These are phyloP conservation scores for Gremmenia infestans DNA, from an alignment of 2,329 filamentous ascomycete genomes.

Conservation along the genomic window DNA sequence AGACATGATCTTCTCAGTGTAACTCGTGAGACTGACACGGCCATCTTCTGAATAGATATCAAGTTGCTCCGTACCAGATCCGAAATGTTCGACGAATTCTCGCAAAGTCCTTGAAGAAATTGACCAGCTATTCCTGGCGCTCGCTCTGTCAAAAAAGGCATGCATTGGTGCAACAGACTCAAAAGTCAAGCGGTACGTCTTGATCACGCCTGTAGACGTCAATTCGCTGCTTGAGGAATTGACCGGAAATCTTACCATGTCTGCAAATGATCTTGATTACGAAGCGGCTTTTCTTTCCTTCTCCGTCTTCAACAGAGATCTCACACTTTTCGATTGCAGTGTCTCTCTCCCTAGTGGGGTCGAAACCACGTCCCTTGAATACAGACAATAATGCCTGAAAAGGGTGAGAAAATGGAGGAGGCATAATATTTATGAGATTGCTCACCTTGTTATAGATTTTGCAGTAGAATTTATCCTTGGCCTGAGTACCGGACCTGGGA, in stretches of 20 bases:
- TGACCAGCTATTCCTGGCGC: slow-evolving; percentile 65
- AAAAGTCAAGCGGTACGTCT: slow-evolving; percentile 72
- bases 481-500: slow-evolving; percentile 10
- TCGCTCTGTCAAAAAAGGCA: slow-evolving; percentile 65
- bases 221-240: background rate
- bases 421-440: background rate
- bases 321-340: slow-evolving; percentile 70
- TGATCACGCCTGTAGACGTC: slow-evolving; percentile 55
- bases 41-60: slow-evolving; percentile 70
- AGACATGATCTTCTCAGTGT: slow-evolving; percentile 71
- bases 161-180: slow-evolving; percentile 70
- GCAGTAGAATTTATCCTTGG: slow-evolving; percentile 59
- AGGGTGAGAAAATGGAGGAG: background rate
- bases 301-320: slow-evolving; percentile 66
- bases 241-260: slow-evolving; percentile 47
- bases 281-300: slow-evolving; percentile 65
- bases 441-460: slow-evolving; percentile 66
- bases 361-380: slow-evolving; percentile 63
- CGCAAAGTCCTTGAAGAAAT: slow-evolving; percentile 67
- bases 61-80: slow-evolving; percentile 73
- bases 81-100: slow-evolving; percentile 76
- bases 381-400: slow-evolving; percentile 62
- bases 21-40: slow-evolving; percentile 71
- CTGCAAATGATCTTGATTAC: slow-evolving; percentile 69
- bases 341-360: slow-evolving; percentile 59